phyloP scores from a whole-genome alignment of 805 yeast genomes.

The Ogataea chonburiensis region DNA sequence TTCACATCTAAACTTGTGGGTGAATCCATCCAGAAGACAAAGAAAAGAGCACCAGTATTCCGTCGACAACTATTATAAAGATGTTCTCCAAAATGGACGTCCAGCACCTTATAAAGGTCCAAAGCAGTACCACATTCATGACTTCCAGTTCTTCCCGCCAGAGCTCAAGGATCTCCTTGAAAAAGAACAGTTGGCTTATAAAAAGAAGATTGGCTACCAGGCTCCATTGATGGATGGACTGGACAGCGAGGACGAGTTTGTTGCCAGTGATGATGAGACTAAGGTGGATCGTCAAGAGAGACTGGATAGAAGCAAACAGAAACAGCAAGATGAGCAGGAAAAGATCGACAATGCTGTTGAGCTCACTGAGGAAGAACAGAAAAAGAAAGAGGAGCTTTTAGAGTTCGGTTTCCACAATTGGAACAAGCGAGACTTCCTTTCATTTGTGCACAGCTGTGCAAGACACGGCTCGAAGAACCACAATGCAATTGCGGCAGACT shows the following conservation, averaged over 20 bases:
- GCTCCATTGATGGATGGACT: constrained; percentile 60
- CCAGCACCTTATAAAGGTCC: constrained; percentile 52
- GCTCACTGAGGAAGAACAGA: constrained; percentile 61
- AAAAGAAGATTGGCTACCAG: constrained; percentile 56
- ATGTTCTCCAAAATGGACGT: constrained; percentile 50
- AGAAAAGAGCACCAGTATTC: constrained; percentile 77
- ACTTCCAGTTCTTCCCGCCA: constrained; percentile 70
- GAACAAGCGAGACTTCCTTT: constrained; percentile 74
- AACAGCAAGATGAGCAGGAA: constrained; percentile 48
- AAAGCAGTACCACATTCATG: constrained; percentile 60
- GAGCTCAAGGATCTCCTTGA: constrained; percentile 52
- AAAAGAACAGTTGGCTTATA: constrained; percentile 64
- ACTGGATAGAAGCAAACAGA: constrained; percentile 31
- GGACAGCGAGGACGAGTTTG: constrained; percentile 50
- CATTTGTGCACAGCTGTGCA: constrained; percentile 67
- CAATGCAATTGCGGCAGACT: constrained; percentile 48
- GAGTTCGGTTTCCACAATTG: constrained; percentile 61
- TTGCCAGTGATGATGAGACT: constrained; percentile 35
- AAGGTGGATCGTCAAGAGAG: constrained; percentile 26
- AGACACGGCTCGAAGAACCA: constrained; percentile 58
- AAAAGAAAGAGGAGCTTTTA: constrained; percentile 51
- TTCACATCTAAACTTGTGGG: constrained; percentile 54
- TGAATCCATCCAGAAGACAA: constrained; percentile 73
- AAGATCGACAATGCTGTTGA: constrained; percentile 56
- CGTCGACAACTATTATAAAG: constrained; percentile 73